These are phyloP conservation scores for Micractinium conductrix DNA, from an alignment of 139 green algal genomes.

Conservation along the genomic window DNA sequence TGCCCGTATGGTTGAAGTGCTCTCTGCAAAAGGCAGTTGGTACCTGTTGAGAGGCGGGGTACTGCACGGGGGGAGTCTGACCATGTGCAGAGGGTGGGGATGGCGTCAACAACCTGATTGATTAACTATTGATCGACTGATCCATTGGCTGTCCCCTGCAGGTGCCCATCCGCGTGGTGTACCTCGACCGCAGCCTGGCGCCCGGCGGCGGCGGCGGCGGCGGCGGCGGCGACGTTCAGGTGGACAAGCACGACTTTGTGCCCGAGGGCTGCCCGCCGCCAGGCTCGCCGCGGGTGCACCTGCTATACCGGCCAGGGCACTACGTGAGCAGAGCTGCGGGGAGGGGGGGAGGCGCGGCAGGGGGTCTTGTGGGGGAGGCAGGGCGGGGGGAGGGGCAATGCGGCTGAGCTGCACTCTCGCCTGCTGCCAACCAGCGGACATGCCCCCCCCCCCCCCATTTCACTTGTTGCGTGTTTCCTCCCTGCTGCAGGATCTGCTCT, in stretches of 20 bases:
- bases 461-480: not conserved
- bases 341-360: not conserved
- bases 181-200: constrained; percentile 64
- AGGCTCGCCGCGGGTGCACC: constrained; percentile 51
- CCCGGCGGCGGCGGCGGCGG: constrained; percentile 32
- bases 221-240: constrained; percentile 19
- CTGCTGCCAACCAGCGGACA: too few species aligned
- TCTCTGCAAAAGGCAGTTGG: too few species aligned
- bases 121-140: too few species aligned
- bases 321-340: constrained; percentile 43
- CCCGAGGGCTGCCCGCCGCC: constrained; percentile 48
- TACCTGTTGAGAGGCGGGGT: too few species aligned
- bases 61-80: too few species aligned
- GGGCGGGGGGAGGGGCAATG: too few species aligned
- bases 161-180: constrained; percentile 85
- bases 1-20: too few species aligned
- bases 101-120: too few species aligned
- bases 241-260: constrained; percentile 73
- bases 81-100: too few species aligned
- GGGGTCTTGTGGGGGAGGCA: not conserved
- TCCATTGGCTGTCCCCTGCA: too few species aligned
- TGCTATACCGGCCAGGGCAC: constrained; percentile 83
- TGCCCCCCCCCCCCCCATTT: not conserved
- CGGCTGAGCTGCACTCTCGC: too few species aligned
- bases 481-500: constrained; percentile 6